These are phyloP conservation scores for Tulasnella sp. DNA, from an alignment of 768 basidiomycete genomes.

Conservation along the genomic window DNA sequence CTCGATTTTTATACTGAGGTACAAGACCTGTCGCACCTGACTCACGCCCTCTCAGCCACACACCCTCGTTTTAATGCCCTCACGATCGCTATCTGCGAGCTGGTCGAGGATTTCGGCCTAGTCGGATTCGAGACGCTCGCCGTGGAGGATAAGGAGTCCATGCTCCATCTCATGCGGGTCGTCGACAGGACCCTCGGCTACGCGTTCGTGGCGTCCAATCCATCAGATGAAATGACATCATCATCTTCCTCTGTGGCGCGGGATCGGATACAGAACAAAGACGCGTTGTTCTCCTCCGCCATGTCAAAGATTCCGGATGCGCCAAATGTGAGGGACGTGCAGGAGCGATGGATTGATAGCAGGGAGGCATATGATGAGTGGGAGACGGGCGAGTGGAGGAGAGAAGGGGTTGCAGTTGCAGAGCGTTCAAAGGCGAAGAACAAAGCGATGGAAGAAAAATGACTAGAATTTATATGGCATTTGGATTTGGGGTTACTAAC, in stretches of 20 bases:
- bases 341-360: constrained; percentile 90
- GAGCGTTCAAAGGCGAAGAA: constrained; percentile 15
- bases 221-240: constrained; percentile 26
- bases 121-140: constrained; percentile 96
- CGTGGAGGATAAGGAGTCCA: constrained; percentile 93
- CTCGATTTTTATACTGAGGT: constrained; percentile 98
- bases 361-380: constrained; percentile 72
- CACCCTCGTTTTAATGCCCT: constrained; percentile 64
- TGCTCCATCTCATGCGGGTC: constrained; percentile 73
- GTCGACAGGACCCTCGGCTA: constrained; percentile 92
- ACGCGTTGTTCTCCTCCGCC: constrained; percentile 51
- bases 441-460: constrained; percentile 12
- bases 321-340: constrained; percentile 54
- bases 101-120: constrained; percentile 88
- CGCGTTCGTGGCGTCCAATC: constrained; percentile 57
- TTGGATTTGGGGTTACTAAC: too few relatives aligned
- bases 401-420: constrained; percentile 49
- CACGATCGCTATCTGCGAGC: constrained; percentile 80
- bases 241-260: constrained; percentile 30
- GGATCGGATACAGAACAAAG: constrained; percentile 42
- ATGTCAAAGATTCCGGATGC: constrained; percentile 28
- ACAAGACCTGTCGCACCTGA: constrained; percentile 84
- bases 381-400: constrained; percentile 67
- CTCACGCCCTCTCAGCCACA: constrained; percentile 54
- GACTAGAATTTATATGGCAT: too few relatives aligned